phyloP scores from a whole-genome alignment of 805 yeast genomes.

The Pichia membranifaciens region DNA sequence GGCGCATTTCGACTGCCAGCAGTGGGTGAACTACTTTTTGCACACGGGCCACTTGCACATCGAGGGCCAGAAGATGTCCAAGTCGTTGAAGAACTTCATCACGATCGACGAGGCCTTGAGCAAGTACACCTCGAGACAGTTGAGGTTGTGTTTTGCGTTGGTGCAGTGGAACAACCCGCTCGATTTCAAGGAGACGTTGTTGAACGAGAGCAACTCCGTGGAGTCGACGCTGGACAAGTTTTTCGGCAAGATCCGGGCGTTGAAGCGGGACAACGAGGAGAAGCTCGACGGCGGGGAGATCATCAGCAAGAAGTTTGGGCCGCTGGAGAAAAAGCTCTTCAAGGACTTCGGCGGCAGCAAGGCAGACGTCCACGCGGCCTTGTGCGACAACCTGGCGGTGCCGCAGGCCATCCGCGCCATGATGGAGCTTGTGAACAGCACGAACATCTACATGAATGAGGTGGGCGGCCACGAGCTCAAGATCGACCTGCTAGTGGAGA shows the following conservation, averaged over 20 bases:
- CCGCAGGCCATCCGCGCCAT: conserved; percentile 66
- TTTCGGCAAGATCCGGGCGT: conserved; percentile 82
- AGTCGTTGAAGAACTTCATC: conserved; percentile 89
- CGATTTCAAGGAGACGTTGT: conserved; percentile 81
- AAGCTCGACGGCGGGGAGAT: conserved; percentile 41
- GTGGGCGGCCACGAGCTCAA: conserved; percentile 45
- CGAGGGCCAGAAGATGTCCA: conserved; percentile 98
- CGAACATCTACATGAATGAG: conserved; percentile 68
- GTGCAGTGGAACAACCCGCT: conserved; percentile 90
- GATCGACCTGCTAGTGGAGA: conserved; percentile 60
- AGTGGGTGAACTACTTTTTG: conserved; percentile 95
- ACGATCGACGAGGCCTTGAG: conserved; percentile 86
- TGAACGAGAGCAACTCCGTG: conserved; percentile 67
- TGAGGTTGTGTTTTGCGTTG: conserved; percentile 84
- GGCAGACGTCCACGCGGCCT: conserved; percentile 60
- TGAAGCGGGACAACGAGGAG: conserved; percentile 59
- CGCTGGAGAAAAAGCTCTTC: conserved; percentile 47
- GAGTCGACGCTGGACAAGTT: conserved; percentile 77
- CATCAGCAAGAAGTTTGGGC: conserved; percentile 57
- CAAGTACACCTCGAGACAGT: conserved; percentile 68
- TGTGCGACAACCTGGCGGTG: conserved; percentile 84
- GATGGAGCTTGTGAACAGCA: conserved; percentile 59
- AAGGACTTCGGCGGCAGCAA: conserved; percentile 43
- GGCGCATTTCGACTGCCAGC: conserved; percentile 80
- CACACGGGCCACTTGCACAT: conserved; percentile 98